Percentiles rank a stretch among this genome's conserved stretches.
Conservation (phyloP, 495 filamentous ascomycete genomes). For the Aspergillus olivimuriae region DNA sequence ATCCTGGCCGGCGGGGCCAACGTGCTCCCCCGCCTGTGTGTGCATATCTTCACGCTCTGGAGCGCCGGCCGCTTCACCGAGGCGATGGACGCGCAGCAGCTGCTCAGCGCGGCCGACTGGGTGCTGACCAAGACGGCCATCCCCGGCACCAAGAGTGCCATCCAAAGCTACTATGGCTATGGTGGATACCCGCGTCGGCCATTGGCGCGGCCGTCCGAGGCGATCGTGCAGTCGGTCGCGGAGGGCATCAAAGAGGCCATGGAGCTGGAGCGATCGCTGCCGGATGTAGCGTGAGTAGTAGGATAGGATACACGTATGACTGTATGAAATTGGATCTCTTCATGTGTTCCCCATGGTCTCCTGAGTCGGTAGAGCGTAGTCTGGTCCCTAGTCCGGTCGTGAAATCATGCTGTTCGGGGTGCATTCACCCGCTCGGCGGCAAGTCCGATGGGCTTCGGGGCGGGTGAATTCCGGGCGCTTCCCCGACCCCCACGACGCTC, state of each 20-base stretch:
- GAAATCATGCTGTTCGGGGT: too few species aligned
- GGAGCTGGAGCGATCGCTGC: conserved; percentile 52
- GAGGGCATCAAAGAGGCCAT: conserved; percentile 64
- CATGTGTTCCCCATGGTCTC: too few species aligned
- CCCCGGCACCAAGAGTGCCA: conserved; percentile 78
- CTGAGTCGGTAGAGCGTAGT: too few species aligned
- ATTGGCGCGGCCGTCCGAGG: conserved; percentile 55
- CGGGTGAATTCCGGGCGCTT: too few species aligned
- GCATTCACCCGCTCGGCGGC: too few species aligned
- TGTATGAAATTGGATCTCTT: neutral
- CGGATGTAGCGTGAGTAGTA: conserved; percentile 33
- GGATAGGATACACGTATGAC: neutral
- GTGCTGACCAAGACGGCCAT: conserved; percentile 80
- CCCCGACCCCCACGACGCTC: too few species aligned
- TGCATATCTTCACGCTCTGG: conserved; percentile 76
- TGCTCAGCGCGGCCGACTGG: conserved; percentile 74
- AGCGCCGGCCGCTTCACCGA: conserved; percentile 64
- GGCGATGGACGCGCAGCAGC: conserved; percentile 65
- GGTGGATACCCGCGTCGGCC: conserved; percentile 72
- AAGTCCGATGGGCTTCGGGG: too few species aligned
- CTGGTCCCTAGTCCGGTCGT: too few species aligned
- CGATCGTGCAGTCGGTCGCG: conserved; percentile 49
- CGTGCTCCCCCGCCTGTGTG: conserved; percentile 75
- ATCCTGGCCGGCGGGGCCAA: conserved; percentile 87
- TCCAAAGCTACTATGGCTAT: conserved; percentile 80